Evolutionary conservation across 2,329 filamentous ascomycete species (phyloP).

Genomic region (Pseudogymnoascus sp.): DNA sequence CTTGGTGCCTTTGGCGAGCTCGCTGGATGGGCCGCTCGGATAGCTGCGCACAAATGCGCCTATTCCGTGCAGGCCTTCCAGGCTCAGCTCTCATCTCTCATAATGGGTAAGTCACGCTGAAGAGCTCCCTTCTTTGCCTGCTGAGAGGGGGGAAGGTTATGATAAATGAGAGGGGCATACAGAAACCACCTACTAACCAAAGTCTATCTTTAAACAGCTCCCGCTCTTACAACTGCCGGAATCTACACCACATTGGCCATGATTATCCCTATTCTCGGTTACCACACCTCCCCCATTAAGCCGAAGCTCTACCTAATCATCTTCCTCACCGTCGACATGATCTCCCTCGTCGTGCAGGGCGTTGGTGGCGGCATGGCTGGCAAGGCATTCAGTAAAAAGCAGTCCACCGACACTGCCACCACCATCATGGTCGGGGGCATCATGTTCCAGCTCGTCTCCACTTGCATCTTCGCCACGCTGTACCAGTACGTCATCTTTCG

Average conservation of each 20-base stretch:
- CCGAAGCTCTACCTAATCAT: constrained; percentile 46
- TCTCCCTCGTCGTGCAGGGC: constrained; percentile 49
- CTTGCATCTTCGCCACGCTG: constrained; percentile 36
- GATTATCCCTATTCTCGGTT: constrained; percentile 41
- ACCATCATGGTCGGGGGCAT: constrained; percentile 33
- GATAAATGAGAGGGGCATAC: neutral
- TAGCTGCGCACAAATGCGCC: constrained; percentile 21
- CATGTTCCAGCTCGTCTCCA: constrained; percentile 29
- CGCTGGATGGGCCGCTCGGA: constrained; percentile 30
- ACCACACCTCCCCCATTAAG: constrained; percentile 40
- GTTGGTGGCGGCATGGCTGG: constrained; percentile 45
- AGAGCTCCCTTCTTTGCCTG: neutral
- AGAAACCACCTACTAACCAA: neutral
- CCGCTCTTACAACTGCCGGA: constrained; percentile 47
- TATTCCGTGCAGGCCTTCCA: constrained; percentile 30
- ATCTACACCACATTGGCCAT: constrained; percentile 57
- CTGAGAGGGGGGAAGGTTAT: neutral
- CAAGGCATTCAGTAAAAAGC: constrained; percentile 32
- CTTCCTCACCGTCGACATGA: constrained; percentile 50
- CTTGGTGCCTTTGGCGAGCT: constrained; percentile 36
- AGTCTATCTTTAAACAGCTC: constrained; percentile 15
- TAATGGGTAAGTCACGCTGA: constrained; percentile 35
- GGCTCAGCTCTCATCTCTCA: constrained; percentile 35
- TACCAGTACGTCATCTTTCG: constrained; percentile 24
- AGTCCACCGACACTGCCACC: constrained; percentile 22